Percentiles rank a stretch among this genome's conserved stretches.
Conservation (phyloP, 2,329 filamentous ascomycete genomes). For the Chaetothyriales sp. region DNA sequence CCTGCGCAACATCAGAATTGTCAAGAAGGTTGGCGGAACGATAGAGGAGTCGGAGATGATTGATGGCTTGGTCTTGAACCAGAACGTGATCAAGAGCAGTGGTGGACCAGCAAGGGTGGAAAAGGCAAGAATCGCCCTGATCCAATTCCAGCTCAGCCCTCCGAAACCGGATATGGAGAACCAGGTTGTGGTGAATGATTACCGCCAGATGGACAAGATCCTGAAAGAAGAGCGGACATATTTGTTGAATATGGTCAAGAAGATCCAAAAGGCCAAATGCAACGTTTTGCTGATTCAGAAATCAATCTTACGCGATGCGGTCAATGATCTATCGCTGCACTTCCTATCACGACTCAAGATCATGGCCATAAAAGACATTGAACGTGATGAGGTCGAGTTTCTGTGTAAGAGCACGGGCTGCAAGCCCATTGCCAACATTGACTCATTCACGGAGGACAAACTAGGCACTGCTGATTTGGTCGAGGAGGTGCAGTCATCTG, state of each 20-base stretch:
- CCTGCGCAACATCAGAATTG: slow-evolving; percentile 84
- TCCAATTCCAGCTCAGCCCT: slow-evolving; percentile 96
- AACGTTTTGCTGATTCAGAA: slow-evolving; percentile 98
- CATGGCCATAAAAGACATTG: slow-evolving; percentile 89
- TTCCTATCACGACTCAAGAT: slow-evolving; percentile 97
- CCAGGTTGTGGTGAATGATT: slow-evolving; percentile 97
- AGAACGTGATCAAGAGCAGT: slow-evolving; percentile 83
- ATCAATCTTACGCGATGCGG: slow-evolving; percentile 90
- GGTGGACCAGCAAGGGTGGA: slow-evolving; percentile 86
- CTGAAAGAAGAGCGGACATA: slow-evolving; percentile 98
- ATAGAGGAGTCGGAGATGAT: slow-evolving; percentile 98
- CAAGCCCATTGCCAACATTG: slow-evolving; percentile 96
- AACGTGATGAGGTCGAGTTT: slow-evolving; percentile 97
- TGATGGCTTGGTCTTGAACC: slow-evolving; percentile 82
- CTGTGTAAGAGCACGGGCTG: slow-evolving; percentile 98
- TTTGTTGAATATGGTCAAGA: slow-evolving; percentile 97
- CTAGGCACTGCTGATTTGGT: slow-evolving; percentile 84
- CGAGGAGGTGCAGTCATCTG: slow-evolving; percentile 76
- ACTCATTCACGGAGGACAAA: slow-evolving; percentile 98
- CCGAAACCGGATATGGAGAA: slow-evolving; percentile 99
- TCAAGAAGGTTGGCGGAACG: slow-evolving; percentile 95
- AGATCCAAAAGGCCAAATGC: slow-evolving; percentile 99
- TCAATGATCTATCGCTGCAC: slow-evolving; percentile 93
- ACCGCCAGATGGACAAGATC: slow-evolving; percentile 99
- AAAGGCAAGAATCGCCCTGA: slow-evolving; percentile 91